Evolutionary conservation across 768 basidiomycete species (phyloP).

Genomic region (Tephrocybe sp.): DNA sequence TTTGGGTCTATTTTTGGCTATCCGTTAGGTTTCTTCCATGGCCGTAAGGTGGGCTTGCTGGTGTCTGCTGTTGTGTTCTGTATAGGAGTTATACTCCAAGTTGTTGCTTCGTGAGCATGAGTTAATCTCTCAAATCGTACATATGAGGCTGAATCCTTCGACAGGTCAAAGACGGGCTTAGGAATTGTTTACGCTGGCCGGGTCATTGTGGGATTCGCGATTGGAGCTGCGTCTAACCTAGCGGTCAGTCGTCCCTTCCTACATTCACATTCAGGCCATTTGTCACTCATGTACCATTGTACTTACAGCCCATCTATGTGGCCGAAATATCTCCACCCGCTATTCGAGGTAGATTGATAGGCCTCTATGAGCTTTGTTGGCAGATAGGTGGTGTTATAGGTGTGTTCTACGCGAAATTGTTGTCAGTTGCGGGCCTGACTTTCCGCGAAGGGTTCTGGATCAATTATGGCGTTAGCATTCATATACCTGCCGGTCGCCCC

Average conservation of each 20-base stretch:
- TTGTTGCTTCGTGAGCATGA: slow-evolving; percentile 26
- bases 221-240: slow-evolving; percentile 37
- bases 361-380: slow-evolving; percentile 48
- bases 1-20: slow-evolving; percentile 38
- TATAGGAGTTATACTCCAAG: slow-evolving; percentile 39
- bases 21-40: slow-evolving; percentile 37
- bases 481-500: slow-evolving; percentile 26
- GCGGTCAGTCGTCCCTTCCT: slow-evolving; percentile 21
- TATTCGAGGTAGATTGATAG: slow-evolving; percentile 47
- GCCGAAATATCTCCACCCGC: slow-evolving; percentile 45
- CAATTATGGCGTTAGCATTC: slow-evolving; percentile 34
- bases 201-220: slow-evolving; percentile 39
- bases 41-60: slow-evolving; percentile 35
- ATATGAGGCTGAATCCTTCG: neutral
- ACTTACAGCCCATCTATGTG: slow-evolving; percentile 36
- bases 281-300: neutral
- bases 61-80: slow-evolving; percentile 35
- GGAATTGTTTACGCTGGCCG: slow-evolving; percentile 43
- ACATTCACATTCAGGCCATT: neutral
- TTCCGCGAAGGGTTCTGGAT: slow-evolving; percentile 31
- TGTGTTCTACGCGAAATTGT: slow-evolving; percentile 12
- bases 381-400: slow-evolving; percentile 48
- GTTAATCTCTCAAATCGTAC: neutral
- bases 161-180: slow-evolving; percentile 30
- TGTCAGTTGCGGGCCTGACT: neutral